phyloP scores from a whole-genome alignment of 148 eudicot genomes.

The Persicaria maculosa region DNA sequence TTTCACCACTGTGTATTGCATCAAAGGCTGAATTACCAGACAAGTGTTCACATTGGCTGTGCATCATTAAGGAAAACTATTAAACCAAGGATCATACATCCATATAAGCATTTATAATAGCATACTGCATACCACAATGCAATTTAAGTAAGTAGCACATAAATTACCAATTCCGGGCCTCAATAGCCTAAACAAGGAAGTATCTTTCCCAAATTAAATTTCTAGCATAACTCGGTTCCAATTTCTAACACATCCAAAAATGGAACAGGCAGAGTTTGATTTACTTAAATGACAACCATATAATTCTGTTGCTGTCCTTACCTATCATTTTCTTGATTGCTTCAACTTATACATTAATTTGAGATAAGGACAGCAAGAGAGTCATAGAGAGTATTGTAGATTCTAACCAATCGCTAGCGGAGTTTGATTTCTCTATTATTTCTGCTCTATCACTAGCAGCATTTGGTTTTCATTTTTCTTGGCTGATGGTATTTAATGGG shows the following conservation, averaged over 20 bases:
- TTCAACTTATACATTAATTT: neutral
- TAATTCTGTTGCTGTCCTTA: neutral
- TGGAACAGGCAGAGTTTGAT: neutral
- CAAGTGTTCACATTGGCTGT: constrained; percentile 3
- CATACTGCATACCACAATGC: constrained; percentile 1
- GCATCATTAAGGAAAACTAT: neutral
- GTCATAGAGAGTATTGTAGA: too few relatives aligned
- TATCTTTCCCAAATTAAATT: neutral
- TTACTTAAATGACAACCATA: neutral
- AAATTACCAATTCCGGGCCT: neutral
- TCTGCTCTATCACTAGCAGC: neutral
- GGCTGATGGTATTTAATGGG: neutral
- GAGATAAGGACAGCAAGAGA: too few relatives aligned
- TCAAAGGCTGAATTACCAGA: constrained; percentile 17
- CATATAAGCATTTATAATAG: neutral
- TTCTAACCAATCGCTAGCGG: too few relatives aligned
- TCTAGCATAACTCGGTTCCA: neutral
- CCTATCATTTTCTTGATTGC: neutral
- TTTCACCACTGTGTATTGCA: constrained; percentile 15
- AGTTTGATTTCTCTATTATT: neutral
- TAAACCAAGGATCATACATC: constrained; percentile 1
- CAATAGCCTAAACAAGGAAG: neutral
- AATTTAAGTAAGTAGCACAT: neutral
- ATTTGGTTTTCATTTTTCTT: neutral
- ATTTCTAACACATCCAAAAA: neutral